Percentiles rank a stretch among this genome's conserved stretches.
phyloP scores from a whole-genome alignment of 148 eudicot species.

The Gaultheria prostrata region DNA sequence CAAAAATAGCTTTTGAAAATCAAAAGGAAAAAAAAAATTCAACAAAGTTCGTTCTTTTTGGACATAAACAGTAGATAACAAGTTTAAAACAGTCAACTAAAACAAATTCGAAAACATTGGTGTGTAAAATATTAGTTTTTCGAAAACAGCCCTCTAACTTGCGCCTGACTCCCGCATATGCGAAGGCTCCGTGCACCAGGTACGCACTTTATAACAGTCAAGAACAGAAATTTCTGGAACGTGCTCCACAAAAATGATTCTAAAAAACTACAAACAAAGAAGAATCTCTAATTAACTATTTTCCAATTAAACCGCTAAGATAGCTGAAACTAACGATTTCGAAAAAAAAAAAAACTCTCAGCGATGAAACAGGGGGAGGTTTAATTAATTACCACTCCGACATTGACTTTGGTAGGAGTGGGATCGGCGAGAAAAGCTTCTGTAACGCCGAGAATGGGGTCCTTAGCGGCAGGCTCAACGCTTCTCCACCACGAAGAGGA shows the following conservation, averaged over 20 bases:
- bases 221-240: background rate
- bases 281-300: too few relatives aligned
- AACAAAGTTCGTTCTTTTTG: background rate
- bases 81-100: too few relatives aligned
- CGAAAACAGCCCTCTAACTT: too few relatives aligned
- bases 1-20: background rate
- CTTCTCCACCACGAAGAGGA: slow-evolving; percentile 75
- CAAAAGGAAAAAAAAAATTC: background rate
- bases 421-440: slow-evolving; percentile 94
- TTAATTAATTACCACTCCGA: slow-evolving; percentile 60
- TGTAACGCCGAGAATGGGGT: slow-evolving; percentile 94
- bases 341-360: background rate
- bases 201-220: too few relatives aligned
- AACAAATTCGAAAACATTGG: too few relatives aligned
- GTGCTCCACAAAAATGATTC: background rate
- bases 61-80: too few relatives aligned
- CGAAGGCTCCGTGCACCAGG: too few relatives aligned
- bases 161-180: too few relatives aligned
- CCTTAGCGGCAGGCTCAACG: slow-evolving; percentile 86
- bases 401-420: slow-evolving; percentile 76
- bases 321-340: too few relatives aligned
- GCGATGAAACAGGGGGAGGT: background rate
- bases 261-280: too few relatives aligned
- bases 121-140: too few relatives aligned
- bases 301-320: too few relatives aligned